Conservation (phyloP, 192 early-diverging fungal species). For the Pilobolus umbonatus region DNA sequence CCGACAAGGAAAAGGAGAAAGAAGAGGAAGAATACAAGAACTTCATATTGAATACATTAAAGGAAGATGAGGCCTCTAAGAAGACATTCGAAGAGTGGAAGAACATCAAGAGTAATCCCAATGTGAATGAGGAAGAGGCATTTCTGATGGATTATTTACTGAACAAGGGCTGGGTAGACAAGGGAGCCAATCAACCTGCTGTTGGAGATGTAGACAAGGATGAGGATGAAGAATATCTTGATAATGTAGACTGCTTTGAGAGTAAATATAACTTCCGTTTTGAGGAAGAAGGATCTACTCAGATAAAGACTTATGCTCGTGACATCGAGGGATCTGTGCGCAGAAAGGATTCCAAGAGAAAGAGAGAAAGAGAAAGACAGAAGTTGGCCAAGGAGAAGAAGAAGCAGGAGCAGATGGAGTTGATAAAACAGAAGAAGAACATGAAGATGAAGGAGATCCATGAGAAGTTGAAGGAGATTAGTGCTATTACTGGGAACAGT, state of each 20-base stretch:
- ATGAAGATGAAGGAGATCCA: conserved; percentile 85
- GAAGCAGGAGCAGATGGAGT: conserved; percentile 68
- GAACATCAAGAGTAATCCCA: conserved; percentile 45
- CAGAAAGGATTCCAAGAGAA: conserved; percentile 76
- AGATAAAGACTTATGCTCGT: conserved; percentile 77
- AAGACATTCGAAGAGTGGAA: conserved; percentile 60
- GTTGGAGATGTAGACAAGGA: conserved; percentile 70
- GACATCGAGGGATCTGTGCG: conserved; percentile 78
- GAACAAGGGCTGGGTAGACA: conserved; percentile 93
- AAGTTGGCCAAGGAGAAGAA: conserved; percentile 72
- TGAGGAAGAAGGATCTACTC: conserved; percentile 72
- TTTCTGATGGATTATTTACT: conserved; percentile 91
- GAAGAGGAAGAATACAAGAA: conserved; percentile 89
- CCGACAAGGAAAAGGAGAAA: conserved; percentile 65
- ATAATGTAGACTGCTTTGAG: conserved; percentile 84
- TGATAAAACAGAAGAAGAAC: conserved; percentile 89
- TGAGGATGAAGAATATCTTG: conserved; percentile 70
- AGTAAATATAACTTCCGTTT: conserved; percentile 90
- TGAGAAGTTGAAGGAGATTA: conserved; percentile 77
- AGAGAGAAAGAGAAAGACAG: conserved; percentile 62
- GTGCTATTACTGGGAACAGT: conserved; percentile 75
- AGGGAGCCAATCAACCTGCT: conserved; percentile 53
- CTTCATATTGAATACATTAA: conserved; percentile 83
- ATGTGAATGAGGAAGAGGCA: conserved; percentile 45
- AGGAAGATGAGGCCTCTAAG: conserved; percentile 42